Base-by-base conservation (phyloP, 208 protist genomes). In the Naegleria lovaniensis region DNA sequence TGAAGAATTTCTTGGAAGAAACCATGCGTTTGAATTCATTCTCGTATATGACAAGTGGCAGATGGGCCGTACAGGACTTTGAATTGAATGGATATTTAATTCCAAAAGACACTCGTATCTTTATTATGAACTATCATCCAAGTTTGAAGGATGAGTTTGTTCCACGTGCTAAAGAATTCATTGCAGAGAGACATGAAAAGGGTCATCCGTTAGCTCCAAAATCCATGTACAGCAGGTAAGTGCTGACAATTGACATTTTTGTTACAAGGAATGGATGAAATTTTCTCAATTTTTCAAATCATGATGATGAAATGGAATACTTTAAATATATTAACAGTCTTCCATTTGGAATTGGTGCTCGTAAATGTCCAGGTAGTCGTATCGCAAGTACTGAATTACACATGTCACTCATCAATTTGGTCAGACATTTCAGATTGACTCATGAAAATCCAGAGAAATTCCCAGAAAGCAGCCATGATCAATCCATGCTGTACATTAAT, bases 171-270 rank as follows among this genome's bases (percentile, higher is more conserved):
- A 36, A 6, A 33, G 67, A 79, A 9, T 79, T 79, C 29, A 79
- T 79, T 79, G 25, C 67, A 79, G 67, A 79, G 29, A 29, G 67
- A 79, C 67, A 79, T 79, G 67, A 79, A 36, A 79, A 79, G 67
- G 25, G 25, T 5, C 19, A n/a, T 79, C 67, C 67, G 36, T 33
- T 79, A 1, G 67, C 55, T 67, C 55, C 55, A 67, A 67, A 67
- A 29, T 67, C 55, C 3, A 67, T 67, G 55, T 67, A 48, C 43
- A n/a, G 58, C 25, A 16, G 25, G 25, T 75, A 75, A 75, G 13
- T 75, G 16, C 16, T 75, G 13, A 75, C 13, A 75, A 75, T 75
- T 16, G 13, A n/a, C 58, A n/a, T 75, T n/a, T 75, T 22, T 75
- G 13, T 58, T 6, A 58, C 6, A 22, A 58, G 52, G 16, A 22